phyloP scores from a whole-genome alignment of 495 filamentous ascomycete species.

The Tetracladium marchalianum region DNA sequence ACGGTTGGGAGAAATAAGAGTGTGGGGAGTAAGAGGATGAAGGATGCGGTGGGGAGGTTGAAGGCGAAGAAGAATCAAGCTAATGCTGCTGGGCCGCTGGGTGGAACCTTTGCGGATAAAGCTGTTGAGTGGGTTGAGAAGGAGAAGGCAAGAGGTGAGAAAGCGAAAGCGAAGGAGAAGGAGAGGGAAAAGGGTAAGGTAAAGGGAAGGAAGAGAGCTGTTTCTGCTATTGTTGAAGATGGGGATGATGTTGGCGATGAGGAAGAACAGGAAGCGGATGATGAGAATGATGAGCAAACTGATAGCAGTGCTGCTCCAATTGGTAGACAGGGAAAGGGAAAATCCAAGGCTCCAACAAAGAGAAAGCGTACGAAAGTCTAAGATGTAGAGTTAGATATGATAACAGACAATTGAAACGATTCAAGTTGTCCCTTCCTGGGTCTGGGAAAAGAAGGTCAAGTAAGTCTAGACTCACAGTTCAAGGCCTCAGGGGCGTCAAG shows the following conservation, averaged over 20 bases:
- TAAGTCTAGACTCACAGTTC: no score
- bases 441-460: no score
- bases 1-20: conserved; percentile 24
- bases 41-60: conserved; percentile 65
- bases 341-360: conserved; percentile 15
- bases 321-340: conserved; percentile 1
- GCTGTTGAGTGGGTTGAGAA: conserved; percentile 19
- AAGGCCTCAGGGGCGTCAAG: no score
- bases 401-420: no score
- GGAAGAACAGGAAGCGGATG: conserved; percentile 7
- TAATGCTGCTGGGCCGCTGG: conserved; percentile 2
- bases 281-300: conserved; percentile 17
- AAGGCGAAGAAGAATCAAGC: conserved; percentile 24
- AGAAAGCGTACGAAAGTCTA: conserved; percentile 28
- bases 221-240: conserved; percentile 18
- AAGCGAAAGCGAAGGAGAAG: conserved; percentile 1
- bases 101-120: conserved; percentile 18
- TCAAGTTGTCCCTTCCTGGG: no score
- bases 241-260: conserved; percentile 14
- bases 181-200: conserved; percentile 13
- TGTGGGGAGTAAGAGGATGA: conserved; percentile 67
- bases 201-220: conserved; percentile 3
- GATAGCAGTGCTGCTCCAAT: conserved; percentile 1
- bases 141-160: conserved; percentile 7
- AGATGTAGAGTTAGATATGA: neutral